Evolutionary conservation across 371 early-diverging fungal genomes (phyloP), one percentile per base, ranked within the genome.

Genomic region (Circinella umbellata): DNA sequence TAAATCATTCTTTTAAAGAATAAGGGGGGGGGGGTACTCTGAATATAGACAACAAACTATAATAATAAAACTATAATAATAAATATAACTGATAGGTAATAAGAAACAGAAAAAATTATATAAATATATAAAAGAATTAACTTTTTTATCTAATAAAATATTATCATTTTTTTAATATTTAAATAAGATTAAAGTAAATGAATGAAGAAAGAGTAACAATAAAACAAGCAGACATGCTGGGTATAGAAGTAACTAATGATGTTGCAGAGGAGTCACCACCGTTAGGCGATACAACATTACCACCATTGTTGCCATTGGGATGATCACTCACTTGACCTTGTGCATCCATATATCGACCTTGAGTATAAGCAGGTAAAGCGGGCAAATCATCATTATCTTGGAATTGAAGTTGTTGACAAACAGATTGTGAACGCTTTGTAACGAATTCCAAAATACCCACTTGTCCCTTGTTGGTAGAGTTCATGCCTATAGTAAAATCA

Each of bases 401-500:
- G 57, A 83, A 74, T 35, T 77, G 68, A 13, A 83, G 73, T 27
- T 80, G 83, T 20, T 67, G 67, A 46, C 73, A 66, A 11, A 76
- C 61, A 54, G 83, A 70, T 9, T 69, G 36, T 4, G 76, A 69
- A 53, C 83, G 80, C n/a, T 69, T 66, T 8, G 67, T 37, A 35
- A 83, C 69, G 77, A 76, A 84, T 66, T 71, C 70, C 18, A 64
- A 54, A 15, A 83, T 74, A n/a, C 79, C 76, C 9, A 65, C 49
- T 14, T 70, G 68, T 15, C 69, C 71, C 27, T 63, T 59, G 27
- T 64, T 68, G 20, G 76, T 75, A 14, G 73, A 78, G 63, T 73
- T 67, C 64, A 88, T 46, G 71, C 83, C 82, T 67, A 68, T 70
- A 55, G 78, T 63, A 57, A 86, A 84, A 59, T 85, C 79, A 3